These are phyloP conservation scores for Naganishia kalamii DNA, from an alignment of 768 basidiomycete genomes.

Conservation along the genomic window DNA sequence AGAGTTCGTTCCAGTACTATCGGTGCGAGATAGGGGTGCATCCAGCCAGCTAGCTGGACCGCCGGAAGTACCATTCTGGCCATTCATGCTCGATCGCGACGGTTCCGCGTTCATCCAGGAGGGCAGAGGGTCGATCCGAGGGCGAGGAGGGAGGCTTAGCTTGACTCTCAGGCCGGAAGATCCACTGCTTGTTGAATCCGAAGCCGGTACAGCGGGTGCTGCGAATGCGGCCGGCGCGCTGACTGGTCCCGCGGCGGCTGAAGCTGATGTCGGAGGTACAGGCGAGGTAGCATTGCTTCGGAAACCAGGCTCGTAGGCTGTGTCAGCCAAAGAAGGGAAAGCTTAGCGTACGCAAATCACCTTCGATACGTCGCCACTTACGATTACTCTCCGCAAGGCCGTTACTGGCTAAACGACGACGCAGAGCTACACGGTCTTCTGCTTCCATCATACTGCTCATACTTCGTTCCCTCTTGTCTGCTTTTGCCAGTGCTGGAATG, in stretches of 20 bases:
- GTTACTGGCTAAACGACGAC: neutral
- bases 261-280: neutral
- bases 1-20: slow-evolving; percentile 7
- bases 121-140: slow-evolving; percentile 3
- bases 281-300: neutral
- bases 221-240: neutral
- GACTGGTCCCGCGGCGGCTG: neutral
- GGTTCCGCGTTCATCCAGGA: slow-evolving; percentile 4
- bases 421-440: neutral
- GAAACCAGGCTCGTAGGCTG: slow-evolving; percentile 10
- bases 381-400: neutral
- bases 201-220: neutral
- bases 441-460: slow-evolving; percentile 14
- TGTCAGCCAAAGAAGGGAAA: neutral
- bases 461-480: slow-evolving; percentile 14
- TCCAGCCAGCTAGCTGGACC: neutral
- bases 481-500: slow-evolving; percentile 1
- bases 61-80: neutral
- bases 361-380: neutral
- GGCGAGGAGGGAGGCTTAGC: neutral
- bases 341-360: neutral
- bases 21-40: neutral
- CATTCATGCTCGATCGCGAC: neutral
- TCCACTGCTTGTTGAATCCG: too few relatives aligned
- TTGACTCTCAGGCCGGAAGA: neutral